Evolutionary conservation across 192 early-diverging fungal genomes (phyloP), one percentile per base, ranked within the genome.

Genomic region (Rhizophagus prolifer): DNA sequence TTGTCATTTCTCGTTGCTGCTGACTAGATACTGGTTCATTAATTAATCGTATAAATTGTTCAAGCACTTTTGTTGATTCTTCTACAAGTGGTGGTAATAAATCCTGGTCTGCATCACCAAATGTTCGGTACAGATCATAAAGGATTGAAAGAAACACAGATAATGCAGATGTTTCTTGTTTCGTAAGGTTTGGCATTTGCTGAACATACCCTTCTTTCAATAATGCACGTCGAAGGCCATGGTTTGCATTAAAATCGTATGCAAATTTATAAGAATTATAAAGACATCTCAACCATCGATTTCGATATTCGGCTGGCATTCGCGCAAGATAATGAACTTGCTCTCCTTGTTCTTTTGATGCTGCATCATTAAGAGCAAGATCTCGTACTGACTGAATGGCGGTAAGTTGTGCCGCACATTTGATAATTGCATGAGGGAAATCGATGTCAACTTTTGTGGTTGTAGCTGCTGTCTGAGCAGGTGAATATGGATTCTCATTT

Each of bases 351-450:
- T 69, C 25, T 23, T 23, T 4, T 4, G 21, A 26, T 58, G 72
- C 28, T 67, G 59, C 23, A 50, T 88, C 70, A 70, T 81, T 77
- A 76, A 83, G 21, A 59, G 91, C 88, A 62, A 96, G 88, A 72
- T 97, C 95, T 77, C 94, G 91, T 50, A 98, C 84, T 9, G 94
- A 95, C 80, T 95, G 94, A 66, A 98, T 95, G 26, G 95, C 86
- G 59, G 94, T 87, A 61, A 96, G 86, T 77, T 98, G 96, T 47
- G 94, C 84, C 1, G 94, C 91, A 81, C 96, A 98, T 82, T 96
- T 97, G 28, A 92, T 91, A 46, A 96, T 91, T n/a, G 93, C 92
- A 71, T 90, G 89, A 72, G 91, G 89, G 85, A 97, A 96, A 75
- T 95, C 94, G 38, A 92, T 89, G 74, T 89, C 87, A 61, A 89